A percentile compares a stretch with the other conserved stretches of the same genome.
These are phyloP conservation scores for Coemansia biformis DNA, from an alignment of 192 early-diverging fungal genomes.

Conservation along the genomic window DNA sequence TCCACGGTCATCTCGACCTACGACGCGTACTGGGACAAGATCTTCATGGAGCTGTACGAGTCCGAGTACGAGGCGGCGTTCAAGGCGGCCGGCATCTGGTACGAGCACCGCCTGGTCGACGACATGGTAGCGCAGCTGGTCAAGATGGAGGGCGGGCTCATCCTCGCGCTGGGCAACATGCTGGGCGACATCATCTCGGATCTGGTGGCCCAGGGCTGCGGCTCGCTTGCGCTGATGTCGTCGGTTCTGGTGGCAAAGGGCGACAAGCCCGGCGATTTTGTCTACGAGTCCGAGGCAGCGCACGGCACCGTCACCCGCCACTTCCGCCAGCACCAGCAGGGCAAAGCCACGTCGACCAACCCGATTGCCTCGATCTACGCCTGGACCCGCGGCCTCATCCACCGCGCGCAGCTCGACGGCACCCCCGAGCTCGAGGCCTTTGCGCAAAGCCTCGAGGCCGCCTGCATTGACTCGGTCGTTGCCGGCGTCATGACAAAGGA, in stretches of 20 bases:
- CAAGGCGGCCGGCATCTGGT: slow-evolving; percentile 85
- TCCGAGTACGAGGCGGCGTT: slow-evolving; percentile 77
- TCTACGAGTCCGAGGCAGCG: slow-evolving; percentile 91
- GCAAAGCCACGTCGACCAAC: slow-evolving; percentile 92
- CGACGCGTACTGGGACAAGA: slow-evolving; percentile 98
- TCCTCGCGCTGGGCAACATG: slow-evolving; percentile 95
- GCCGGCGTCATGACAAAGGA: slow-evolving; percentile 96
- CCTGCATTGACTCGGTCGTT: slow-evolving; percentile 84
- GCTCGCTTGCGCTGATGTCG: slow-evolving; percentile 92
- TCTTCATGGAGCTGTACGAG: slow-evolving; percentile 88
- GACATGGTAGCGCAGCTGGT: slow-evolving; percentile 98
- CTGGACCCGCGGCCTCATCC: slow-evolving; percentile 87
- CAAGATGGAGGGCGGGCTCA: slow-evolving; percentile 90
- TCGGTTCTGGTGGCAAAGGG: slow-evolving; percentile 92
- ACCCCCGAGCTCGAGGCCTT: slow-evolving; percentile 70
- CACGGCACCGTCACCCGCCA: slow-evolving; percentile 96
- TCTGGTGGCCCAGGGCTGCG: slow-evolving; percentile 94
- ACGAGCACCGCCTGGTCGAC: slow-evolving; percentile 96
- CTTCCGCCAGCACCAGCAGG: slow-evolving; percentile 94
- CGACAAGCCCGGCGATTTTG: slow-evolving; percentile 66
- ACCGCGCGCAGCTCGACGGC: slow-evolving; percentile 90
- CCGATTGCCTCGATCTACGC: slow-evolving; percentile 97
- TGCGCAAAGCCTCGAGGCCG: slow-evolving; percentile 73
- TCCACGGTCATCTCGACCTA: slow-evolving; percentile 96
- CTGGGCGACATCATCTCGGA: slow-evolving; percentile 96